Evolutionary conservation across 352 stramenopile genomes (phyloP).

Genomic region (Globisporangium apiculatum): DNA sequence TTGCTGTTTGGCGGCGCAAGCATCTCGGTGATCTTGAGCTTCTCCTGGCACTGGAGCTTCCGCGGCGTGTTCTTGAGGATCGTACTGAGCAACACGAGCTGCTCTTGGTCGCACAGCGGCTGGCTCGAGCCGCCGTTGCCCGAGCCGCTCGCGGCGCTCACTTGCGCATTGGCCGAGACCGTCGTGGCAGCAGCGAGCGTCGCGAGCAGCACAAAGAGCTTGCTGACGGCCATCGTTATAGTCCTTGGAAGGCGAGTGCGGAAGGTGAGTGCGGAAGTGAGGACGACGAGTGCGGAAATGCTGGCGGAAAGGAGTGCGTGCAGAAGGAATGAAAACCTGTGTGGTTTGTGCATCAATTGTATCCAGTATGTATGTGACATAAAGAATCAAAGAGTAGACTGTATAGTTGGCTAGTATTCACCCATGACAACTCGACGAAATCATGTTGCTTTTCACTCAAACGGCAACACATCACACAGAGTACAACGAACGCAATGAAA

Average conservation of each 20-base stretch:
- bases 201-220: conserved; percentile 13
- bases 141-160: conserved; percentile 20
- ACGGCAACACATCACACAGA: too few relatives aligned
- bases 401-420: too few relatives aligned
- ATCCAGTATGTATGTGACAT: too few relatives aligned
- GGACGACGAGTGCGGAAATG: too few relatives aligned
- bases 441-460: too few relatives aligned
- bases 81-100: conserved; percentile 29
- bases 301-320: too few relatives aligned
- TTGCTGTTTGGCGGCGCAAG: conserved; percentile 22
- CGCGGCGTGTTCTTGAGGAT: conserved; percentile 43
- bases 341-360: too few relatives aligned
- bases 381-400: too few relatives aligned
- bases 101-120: conserved; percentile 29
- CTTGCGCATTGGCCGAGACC: conserved; percentile 9
- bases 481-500: too few relatives aligned
- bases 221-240: conserved; percentile 2
- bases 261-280: background rate
- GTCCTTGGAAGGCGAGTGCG: background rate
- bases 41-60: conserved; percentile 41
- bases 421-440: too few relatives aligned
- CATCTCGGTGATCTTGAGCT: conserved; percentile 43
- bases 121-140: conserved; percentile 32
- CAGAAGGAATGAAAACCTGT: too few relatives aligned
- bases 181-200: conserved; percentile 11